Evolutionary conservation across 2,329 filamentous ascomycete species (phyloP).

Genomic region (Albifimbria verrucaria): DNA sequence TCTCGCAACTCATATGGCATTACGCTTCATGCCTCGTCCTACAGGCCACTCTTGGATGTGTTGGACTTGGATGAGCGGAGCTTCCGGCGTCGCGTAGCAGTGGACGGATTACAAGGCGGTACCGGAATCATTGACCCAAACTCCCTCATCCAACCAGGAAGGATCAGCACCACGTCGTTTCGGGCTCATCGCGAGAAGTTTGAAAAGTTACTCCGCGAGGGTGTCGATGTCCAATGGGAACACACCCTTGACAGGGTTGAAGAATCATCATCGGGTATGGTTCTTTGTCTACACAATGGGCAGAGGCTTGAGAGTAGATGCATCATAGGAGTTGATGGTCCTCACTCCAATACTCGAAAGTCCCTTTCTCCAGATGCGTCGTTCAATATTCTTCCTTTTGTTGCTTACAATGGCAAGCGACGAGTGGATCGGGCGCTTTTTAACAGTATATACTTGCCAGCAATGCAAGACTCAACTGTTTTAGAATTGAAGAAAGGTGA

Average conservation of each 20-base stretch:
- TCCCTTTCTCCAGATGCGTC: slow-evolving; percentile 6
- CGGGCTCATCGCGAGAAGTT: slow-evolving; percentile 5
- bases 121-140: slow-evolving; percentile 2
- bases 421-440: slow-evolving; percentile 5
- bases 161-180: slow-evolving; percentile 1
- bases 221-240: slow-evolving; percentile 6
- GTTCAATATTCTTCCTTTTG: slow-evolving; percentile 6
- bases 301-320: slow-evolving; percentile 2
- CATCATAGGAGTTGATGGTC: slow-evolving; percentile 3
- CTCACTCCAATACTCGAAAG: slow-evolving; percentile 8
- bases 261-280: slow-evolving; percentile 2
- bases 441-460: slow-evolving; percentile 6
- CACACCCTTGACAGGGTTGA: slow-evolving; percentile 2
- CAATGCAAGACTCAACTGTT: slow-evolving; percentile 3
- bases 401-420: slow-evolving; percentile 9
- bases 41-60: slow-evolving; percentile 4
- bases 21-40: slow-evolving; percentile 4
- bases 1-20: slow-evolving; percentile 4
- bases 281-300: slow-evolving; percentile 3
- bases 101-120: slow-evolving; percentile 3
- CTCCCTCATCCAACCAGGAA: slow-evolving; percentile 1
- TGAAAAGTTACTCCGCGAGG: slow-evolving; percentile 7
- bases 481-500: slow-evolving; percentile 4
- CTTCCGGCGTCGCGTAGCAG: slow-evolving; percentile 5
- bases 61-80: slow-evolving; percentile 3